phyloP scores from a whole-genome alignment of 164 flowering plant genomes.

The Piper longum region DNA sequence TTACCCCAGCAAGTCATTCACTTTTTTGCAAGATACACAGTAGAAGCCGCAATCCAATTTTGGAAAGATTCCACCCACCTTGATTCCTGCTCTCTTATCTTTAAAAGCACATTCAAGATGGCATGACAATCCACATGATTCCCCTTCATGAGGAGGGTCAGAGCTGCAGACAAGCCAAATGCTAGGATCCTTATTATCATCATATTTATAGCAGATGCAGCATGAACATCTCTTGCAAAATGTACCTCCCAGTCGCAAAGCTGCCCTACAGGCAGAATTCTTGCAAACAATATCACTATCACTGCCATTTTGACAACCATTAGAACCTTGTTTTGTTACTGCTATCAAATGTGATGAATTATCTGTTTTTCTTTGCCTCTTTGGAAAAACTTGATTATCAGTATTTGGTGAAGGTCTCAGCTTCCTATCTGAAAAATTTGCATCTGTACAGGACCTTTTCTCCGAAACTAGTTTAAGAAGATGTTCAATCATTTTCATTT shows the following conservation, averaged over 20 bases:
- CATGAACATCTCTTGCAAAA: constrained; percentile 97
- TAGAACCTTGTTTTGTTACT: constrained; percentile 13
- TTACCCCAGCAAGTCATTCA: constrained; percentile 82
- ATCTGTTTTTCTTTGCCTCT: constrained; percentile 68
- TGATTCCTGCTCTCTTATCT: constrained; percentile 56
- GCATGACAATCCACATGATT: constrained; percentile 80
- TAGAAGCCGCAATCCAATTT: constrained; percentile 62
- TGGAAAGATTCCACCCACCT: constrained; percentile 19
- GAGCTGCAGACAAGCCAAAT: constrained; percentile 81
- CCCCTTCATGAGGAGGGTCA: constrained; percentile 53
- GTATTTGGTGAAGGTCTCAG: constrained; percentile 17
- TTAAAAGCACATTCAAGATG: constrained; percentile 89
- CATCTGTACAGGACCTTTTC: constrained; percentile 29
- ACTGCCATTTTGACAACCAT: constrained; percentile 12
- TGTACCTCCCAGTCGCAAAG: constrained; percentile 32
- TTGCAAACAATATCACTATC: constrained; percentile 32
- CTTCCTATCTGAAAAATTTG: constrained; percentile 15
- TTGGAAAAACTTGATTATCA: constrained; percentile 20
- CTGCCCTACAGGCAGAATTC: constrained; percentile 80
- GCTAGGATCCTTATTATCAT: constrained; percentile 98
- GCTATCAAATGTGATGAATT: constrained; percentile 34
- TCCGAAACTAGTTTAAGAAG: constrained; percentile 61
- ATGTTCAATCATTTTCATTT: constrained; percentile 63
- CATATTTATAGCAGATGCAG: constrained; percentile 70
- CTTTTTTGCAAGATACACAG: constrained; percentile 75